Base-by-base conservation (phyloP, 176 grass and related monocot species). In the Oryza glaberrima region DNA sequence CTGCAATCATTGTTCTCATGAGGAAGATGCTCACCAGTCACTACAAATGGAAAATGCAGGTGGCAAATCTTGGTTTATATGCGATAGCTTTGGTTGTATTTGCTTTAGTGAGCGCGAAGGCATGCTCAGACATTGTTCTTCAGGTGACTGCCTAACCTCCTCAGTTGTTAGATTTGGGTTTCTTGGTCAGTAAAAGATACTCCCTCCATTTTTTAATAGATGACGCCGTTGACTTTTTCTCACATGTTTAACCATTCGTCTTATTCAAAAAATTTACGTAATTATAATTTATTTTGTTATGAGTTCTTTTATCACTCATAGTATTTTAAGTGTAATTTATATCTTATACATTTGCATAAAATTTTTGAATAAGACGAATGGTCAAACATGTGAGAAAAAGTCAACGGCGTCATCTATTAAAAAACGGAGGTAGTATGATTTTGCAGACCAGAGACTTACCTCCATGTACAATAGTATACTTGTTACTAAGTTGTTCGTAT, bases 51-150 rank as follows among this genome's bases (percentile, higher is more conserved):
- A 44, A 34, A 52, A 63, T 86, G 34, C 90, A 94, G 92, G 89
- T 94, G 65, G 89, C 92, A 9, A 94, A 94, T 82, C 87, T 94
- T 28, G 85, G 87, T 67, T n/a, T 94, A 40, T 94, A 91, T 76
- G 92, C 34, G 43, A 78, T 91, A 58, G 89, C 92, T 4, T 80
- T 94, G 52, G 72, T 51, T 47, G 87, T 94, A 17, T 94, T 94
- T 47, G 88, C 66, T 56, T 45, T 64, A 10, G 80, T 89, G 6
- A 88, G 81, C 65, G 78, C 81, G 2, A 80, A 87, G 67, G 45
- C 36, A 19, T 88, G 76, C 19, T 76, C 82, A 19, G 92, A 94
- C 51, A 79, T 94, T 74, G 85, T 89, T 86, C 61, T 87, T 81
- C 89, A 94, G 92, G 92, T 94, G 22, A 63, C 13, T 20, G 15